These are phyloP conservation scores for Tetragonia tetragonoides DNA, from an alignment of 148 eudicot species.

Conservation along the genomic window DNA sequence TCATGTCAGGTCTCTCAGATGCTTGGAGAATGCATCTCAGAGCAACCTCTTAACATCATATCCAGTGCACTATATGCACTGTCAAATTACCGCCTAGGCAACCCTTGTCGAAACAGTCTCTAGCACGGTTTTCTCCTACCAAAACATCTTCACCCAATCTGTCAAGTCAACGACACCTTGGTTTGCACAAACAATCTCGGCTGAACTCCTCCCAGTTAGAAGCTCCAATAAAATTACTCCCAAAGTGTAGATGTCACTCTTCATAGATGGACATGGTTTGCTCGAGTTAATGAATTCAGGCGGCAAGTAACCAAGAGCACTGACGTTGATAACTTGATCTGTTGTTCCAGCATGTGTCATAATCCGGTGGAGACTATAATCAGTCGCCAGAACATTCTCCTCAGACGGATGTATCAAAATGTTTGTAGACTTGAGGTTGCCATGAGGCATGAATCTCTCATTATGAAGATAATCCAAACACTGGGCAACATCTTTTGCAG, in stretches of 20 bases:
- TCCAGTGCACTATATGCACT: slow-evolving; percentile 33
- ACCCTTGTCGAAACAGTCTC: slow-evolving; percentile 49
- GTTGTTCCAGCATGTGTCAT: slow-evolving; percentile 62
- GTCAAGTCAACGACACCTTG: slow-evolving; percentile 52
- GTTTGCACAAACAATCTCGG: slow-evolving; percentile 42
- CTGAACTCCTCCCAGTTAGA: slow-evolving; percentile 50
- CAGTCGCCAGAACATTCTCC: slow-evolving; percentile 40
- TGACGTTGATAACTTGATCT: slow-evolving; percentile 62
- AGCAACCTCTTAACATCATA: slow-evolving; percentile 45
- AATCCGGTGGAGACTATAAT: slow-evolving; percentile 68
- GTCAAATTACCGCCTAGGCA: slow-evolving; percentile 21
- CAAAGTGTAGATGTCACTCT: slow-evolving; percentile 71
- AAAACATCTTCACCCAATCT: slow-evolving; percentile 64
- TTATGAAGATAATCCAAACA: slow-evolving; percentile 68
- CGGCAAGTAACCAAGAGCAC: slow-evolving; percentile 65
- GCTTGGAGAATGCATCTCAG: slow-evolving; percentile 64
- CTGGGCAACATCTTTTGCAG: slow-evolving; percentile 46
- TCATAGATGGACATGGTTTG: slow-evolving; percentile 65
- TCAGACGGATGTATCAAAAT: slow-evolving; percentile 43
- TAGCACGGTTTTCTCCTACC: slow-evolving; percentile 38
- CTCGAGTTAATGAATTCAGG: slow-evolving; percentile 68
- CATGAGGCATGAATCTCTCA: slow-evolving; percentile 65
- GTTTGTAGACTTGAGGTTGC: slow-evolving; percentile 75
- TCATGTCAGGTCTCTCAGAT: slow-evolving; percentile 64
- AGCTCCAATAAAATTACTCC: slow-evolving; percentile 68